A percentile compares a stretch with the other conserved stretches of the same genome.
Conservation (phyloP, 371 early-diverging fungal genomes). For the Umbelopsis sp. region DNA sequence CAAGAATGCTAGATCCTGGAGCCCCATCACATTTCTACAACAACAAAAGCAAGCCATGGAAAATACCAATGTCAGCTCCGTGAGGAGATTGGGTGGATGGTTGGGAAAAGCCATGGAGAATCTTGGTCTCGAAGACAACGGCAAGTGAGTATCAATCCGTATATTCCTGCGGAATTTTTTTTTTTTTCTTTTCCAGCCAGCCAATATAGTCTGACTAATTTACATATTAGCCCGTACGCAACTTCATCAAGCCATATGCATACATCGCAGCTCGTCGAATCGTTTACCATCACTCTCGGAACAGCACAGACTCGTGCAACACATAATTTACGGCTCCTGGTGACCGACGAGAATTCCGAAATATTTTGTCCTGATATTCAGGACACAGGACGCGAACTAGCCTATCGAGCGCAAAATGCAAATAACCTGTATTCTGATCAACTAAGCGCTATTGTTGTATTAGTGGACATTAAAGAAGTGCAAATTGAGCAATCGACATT, state of each 20-base stretch:
- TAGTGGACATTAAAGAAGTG: constrained; percentile 61
- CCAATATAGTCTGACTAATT: too few species aligned
- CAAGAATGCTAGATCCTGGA: constrained; percentile 56
- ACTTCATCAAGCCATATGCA: constrained; percentile 5
- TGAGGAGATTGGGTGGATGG: constrained; percentile 69
- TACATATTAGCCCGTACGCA: not conserved
- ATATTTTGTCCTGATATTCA: constrained; percentile 52
- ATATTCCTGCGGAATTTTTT: too few species aligned
- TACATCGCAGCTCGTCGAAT: constrained; percentile 60
- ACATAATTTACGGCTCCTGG: constrained; percentile 69
- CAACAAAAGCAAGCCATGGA: constrained; percentile 66
- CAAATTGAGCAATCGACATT: constrained; percentile 22
- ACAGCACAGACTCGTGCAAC: constrained; percentile 73
- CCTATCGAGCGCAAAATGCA: constrained; percentile 73
- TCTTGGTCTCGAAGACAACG: constrained; percentile 64
- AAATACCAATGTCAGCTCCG: constrained; percentile 60
- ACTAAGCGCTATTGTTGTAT: constrained; percentile 65
- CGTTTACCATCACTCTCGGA: constrained; percentile 75
- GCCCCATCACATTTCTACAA: constrained; percentile 67
- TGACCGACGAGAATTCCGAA: constrained; percentile 52
- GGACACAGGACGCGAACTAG: constrained; percentile 59
- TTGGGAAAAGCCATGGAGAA: constrained; percentile 77
- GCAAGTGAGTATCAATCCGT: constrained; percentile 31
- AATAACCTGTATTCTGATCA: constrained; percentile 69
- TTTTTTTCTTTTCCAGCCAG: too few species aligned